Percentiles rank a stretch among this genome's conserved stretches.
Conservation (phyloP, 192 early-diverging fungal genomes). For the Coemansia sp. region DNA sequence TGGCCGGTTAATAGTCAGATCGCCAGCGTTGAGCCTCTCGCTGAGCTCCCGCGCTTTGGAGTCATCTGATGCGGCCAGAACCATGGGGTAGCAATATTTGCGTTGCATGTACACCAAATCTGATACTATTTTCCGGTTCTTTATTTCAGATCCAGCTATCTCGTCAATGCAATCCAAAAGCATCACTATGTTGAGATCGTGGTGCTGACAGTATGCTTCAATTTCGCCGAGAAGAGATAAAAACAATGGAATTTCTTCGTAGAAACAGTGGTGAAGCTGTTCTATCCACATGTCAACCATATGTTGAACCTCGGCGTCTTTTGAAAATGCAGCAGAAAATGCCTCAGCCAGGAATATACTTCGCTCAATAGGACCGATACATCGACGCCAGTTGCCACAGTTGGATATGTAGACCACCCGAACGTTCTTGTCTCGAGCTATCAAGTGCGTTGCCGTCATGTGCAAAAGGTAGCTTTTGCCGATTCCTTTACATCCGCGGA, state of each 20-base stretch:
- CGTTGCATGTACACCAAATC: constrained; percentile 12
- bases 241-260: background rate
- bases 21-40: constrained; percentile 4
- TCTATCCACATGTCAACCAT: constrained; percentile 15
- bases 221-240: constrained; percentile 7
- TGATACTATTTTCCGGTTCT: background rate
- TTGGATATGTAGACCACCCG: constrained; percentile 24
- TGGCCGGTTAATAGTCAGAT: background rate
- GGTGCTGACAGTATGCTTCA: constrained; percentile 11
- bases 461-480: constrained; percentile 30
- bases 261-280: background rate
- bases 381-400: constrained; percentile 13
- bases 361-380: background rate
- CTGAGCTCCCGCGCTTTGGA: constrained; percentile 10
- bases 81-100: background rate
- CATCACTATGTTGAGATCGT: constrained; percentile 11
- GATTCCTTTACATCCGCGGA: constrained; percentile 34
- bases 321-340: constrained; percentile 18
- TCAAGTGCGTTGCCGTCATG: constrained; percentile 18
- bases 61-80: constrained; percentile 26
- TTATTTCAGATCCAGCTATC: background rate
- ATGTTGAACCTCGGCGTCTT: constrained; percentile 7
- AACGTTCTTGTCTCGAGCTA: background rate
- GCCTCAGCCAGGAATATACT: constrained; percentile 17
- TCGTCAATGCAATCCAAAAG: constrained; percentile 20